A percentile compares a stretch with the other conserved stretches of the same genome.
These are phyloP conservation scores for Apiospora pterosperma DNA, from an alignment of 2,329 filamentous ascomycete species.

Conservation along the genomic window DNA sequence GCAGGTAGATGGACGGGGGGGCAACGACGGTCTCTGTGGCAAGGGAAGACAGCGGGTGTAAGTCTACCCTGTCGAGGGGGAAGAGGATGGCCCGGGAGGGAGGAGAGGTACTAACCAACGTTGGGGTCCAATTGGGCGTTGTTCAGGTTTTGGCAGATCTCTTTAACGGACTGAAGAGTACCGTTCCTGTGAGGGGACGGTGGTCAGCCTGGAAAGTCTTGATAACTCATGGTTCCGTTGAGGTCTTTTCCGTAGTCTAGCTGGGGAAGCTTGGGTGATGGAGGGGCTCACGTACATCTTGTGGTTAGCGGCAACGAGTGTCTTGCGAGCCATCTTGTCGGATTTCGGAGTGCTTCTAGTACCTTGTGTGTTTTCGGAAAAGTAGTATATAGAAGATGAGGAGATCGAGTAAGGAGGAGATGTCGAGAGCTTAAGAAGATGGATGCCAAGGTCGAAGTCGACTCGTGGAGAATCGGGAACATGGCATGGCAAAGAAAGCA, in stretches of 20 bases:
- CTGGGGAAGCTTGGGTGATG: constrained; percentile 12
- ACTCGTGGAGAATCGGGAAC: constrained; percentile 1
- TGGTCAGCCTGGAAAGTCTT: constrained; percentile 11
- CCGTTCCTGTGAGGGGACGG: constrained; percentile 69
- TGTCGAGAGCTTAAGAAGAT: background rate
- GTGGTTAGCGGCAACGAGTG: constrained; percentile 98
- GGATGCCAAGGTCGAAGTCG: background rate
- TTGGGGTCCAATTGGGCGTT: constrained; percentile 75
- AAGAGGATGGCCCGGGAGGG: constrained; percentile 6
- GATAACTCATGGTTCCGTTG: constrained; percentile 2
- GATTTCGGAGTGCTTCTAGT: constrained; percentile 20
- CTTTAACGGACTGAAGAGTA: constrained; percentile 81
- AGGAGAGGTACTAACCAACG: constrained; percentile 52
- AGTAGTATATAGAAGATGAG: constrained; percentile 5
- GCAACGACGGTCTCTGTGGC: constrained; percentile 85
- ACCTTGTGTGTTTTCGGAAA: background rate
- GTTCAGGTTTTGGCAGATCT: constrained; percentile 89
- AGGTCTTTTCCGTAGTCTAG: constrained; percentile 11
- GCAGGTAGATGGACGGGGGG: constrained; percentile 86
- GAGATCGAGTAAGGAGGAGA: background rate
- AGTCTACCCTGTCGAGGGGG: background rate
- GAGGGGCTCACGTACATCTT: constrained; percentile 72
- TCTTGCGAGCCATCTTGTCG: constrained; percentile 84
- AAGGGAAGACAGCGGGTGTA: background rate
- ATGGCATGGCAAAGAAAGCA: too few relatives aligned